These are phyloP conservation scores for Paecilomyces sp. DNA, from an alignment of 2,329 filamentous ascomycete genomes.

Conservation along the genomic window DNA sequence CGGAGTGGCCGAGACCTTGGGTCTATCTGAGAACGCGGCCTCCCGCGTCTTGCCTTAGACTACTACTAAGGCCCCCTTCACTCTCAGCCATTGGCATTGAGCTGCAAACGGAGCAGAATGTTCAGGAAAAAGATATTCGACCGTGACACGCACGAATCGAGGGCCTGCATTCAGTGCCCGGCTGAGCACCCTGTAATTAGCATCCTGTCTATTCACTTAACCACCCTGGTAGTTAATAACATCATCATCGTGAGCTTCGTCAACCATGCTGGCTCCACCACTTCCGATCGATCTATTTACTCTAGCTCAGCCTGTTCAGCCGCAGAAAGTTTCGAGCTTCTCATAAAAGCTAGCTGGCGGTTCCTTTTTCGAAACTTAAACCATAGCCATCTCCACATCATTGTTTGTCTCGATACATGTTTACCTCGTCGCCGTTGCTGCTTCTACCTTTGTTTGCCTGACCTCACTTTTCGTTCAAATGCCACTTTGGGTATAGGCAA, in stretches of 20 bases:
- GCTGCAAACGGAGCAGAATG: neutral
- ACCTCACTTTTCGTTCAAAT: neutral
- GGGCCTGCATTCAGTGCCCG: neutral
- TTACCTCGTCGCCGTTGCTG: neutral
- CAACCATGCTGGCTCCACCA: neutral
- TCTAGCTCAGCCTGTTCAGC: neutral
- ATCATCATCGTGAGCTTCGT: neutral
- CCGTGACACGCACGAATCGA: neutral
- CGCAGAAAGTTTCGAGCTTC: neutral
- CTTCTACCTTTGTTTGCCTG: neutral
- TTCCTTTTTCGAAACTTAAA: neutral
- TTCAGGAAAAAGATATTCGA: neutral
- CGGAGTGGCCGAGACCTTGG: neutral
- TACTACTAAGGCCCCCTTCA: neutral
- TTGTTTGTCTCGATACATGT: neutral
- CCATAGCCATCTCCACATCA: neutral
- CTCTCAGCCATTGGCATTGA: neutral
- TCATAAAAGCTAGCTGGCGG: neutral
- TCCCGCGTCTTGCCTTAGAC: neutral
- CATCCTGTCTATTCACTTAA: neutral
- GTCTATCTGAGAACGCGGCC: neutral
- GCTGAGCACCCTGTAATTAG: neutral
- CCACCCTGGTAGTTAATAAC: neutral
- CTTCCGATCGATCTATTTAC: neutral
- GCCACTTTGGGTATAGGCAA: neutral